phyloP scores from a whole-genome alignment of 768 basidiomycete species.

The Xerocomus spinulosus region DNA sequence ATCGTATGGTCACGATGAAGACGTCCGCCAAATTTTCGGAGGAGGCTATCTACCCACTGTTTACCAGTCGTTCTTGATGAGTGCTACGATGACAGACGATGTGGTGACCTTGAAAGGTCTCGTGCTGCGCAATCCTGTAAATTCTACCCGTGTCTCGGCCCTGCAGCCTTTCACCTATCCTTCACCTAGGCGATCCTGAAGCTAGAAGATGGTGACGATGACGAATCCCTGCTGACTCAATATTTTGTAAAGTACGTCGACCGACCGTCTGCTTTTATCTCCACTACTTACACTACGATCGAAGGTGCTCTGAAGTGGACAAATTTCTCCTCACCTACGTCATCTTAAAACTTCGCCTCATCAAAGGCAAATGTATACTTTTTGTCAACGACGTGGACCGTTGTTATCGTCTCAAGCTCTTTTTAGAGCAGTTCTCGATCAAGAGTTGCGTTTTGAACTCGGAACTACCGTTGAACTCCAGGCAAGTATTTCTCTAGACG shows the following conservation, averaged over 20 bases:
- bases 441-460: conserved; percentile 95
- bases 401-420: conserved; percentile 93
- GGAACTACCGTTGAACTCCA: conserved; percentile 91
- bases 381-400: conserved; percentile 97
- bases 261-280: not conserved
- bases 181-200: conserved; percentile 70
- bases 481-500: conserved; percentile 37
- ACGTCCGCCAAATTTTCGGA: conserved; percentile 66
- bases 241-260: conserved; percentile 67
- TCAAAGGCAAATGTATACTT: conserved; percentile 93
- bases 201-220: conserved; percentile 84
- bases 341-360: conserved; percentile 91
- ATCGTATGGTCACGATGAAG: conserved; percentile 94
- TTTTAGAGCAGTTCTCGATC: conserved; percentile 95
- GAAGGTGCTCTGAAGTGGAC: conserved; percentile 87
- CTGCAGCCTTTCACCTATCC: not conserved
- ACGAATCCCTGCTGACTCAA: conserved; percentile 76
- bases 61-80: conserved; percentile 93
- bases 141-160: conserved; percentile 23
- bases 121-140: conserved; percentile 79
- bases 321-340: conserved; percentile 97
- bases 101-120: conserved; percentile 89
- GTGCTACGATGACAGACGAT: conserved; percentile 95
- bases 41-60: conserved; percentile 73
- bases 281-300: not conserved